Evolutionary conservation across 345 rosid species (phyloP), one percentile per base, ranked within the genome.

Genomic region (Angophora floribunda): DNA sequence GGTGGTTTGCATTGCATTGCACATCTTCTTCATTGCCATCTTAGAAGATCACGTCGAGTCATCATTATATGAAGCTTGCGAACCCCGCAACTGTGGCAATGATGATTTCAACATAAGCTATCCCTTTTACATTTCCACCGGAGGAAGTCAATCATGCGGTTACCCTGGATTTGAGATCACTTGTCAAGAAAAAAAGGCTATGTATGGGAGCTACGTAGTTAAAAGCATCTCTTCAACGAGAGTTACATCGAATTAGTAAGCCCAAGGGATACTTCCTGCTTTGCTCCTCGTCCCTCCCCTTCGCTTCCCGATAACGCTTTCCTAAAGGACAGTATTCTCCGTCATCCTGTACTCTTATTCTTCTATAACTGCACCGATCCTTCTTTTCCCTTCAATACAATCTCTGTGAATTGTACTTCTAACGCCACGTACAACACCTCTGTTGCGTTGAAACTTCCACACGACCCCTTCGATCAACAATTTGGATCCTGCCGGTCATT

Each of bases 371-470:
- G 86, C 86, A 84, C 3, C 5, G 22, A 24, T 26, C 1, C 4
- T 26, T 49, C 30, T 6, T 79, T 49, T 21, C 4, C 51, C 53
- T 51, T 15, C 36, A 30, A n/a, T n/a, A n/a, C 86, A 24, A 84
- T 0, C 47, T 84, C 32, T 45, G 36, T 16, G n/a, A 28, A 4
- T 16, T 75, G 44, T 44, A 10, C 22, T 32, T 75, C 82, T 44
- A 30, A 75, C 82, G 41, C 1, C 44, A 2, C 82, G 8, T 50
- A 50, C 51, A 50, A 50, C 51, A 10, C 3, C 51, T 88, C 47
- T 45, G 86, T 89, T 59, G 90, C 89, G 13, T 86, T 88, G 4
- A 36, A 36, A 82, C 22, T 82, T 50, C 51, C 51, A 2, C 9
- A 50, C 8, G 3, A 1, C 51, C 7, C 11, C 3, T 10, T 50